These are phyloP conservation scores for Hypoxylon rickii DNA, from an alignment of 495 filamentous ascomycete species.

Conservation along the genomic window DNA sequence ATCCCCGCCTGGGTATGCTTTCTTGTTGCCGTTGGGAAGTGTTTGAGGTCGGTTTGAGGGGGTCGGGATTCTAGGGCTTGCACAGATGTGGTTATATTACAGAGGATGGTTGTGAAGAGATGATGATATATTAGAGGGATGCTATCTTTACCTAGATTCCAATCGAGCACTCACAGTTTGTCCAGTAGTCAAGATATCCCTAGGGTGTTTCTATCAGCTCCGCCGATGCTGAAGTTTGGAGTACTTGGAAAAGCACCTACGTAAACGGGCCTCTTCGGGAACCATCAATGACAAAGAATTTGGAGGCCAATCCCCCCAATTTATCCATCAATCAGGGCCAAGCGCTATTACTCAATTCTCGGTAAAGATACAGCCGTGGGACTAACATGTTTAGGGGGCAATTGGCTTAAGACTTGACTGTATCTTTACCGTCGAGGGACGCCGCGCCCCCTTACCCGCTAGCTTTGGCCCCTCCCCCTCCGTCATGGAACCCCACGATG, in stretches of 20 bases:
- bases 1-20: conserved; percentile 38
- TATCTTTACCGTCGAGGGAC: conserved; percentile 4
- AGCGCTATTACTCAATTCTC: conserved; percentile 3
- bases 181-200: too few species aligned
- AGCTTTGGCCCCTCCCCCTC: too few species aligned
- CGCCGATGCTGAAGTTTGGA: too few species aligned
- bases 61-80: not conserved
- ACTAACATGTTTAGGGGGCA: not conserved
- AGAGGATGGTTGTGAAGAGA: not conserved
- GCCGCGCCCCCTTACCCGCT: too few species aligned
- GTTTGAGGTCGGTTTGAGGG: conserved; percentile 24
- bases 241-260: too few species aligned
- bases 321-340: conserved; percentile 31
- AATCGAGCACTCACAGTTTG: too few species aligned
- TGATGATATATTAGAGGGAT: too few species aligned
- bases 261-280: not conserved
- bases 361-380: conserved; percentile 6
- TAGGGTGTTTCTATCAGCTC: too few species aligned
- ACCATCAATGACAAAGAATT: not conserved
- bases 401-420: not conserved
- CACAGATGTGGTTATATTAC: not conserved
- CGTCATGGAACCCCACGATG: conserved; percentile 30
- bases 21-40: conserved; percentile 29
- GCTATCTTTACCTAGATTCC: too few species aligned
- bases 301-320: conserved; percentile 19